Evolutionary conservation across 2,329 filamentous ascomycete genomes (phyloP).

Genomic region (Ophiocordyceps camponoti-rufipedis): DNA sequence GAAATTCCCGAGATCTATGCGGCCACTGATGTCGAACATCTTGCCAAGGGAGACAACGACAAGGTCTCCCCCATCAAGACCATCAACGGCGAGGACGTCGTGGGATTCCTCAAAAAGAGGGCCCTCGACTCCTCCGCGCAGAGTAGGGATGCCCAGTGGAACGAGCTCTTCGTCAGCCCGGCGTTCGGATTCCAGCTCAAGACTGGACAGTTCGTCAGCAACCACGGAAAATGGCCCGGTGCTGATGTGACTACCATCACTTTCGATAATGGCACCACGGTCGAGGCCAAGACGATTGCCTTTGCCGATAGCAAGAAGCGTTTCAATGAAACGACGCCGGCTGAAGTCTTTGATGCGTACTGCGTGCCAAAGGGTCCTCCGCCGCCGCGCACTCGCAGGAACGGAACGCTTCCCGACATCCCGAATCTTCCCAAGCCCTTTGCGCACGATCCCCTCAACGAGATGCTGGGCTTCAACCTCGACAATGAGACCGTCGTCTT

Average conservation of each 20-base stretch:
- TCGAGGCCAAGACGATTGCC: neutral
- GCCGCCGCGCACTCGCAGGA: neutral
- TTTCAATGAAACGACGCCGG: neutral
- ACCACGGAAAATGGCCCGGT: neutral
- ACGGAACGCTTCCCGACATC: neutral
- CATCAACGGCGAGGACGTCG: constrained; percentile 5
- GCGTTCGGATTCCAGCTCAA: neutral
- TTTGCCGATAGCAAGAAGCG: neutral
- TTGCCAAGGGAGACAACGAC: neutral
- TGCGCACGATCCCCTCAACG: constrained; percentile 6
- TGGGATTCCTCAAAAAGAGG: constrained; percentile 3
- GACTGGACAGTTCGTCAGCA: neutral
- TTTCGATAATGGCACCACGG: constrained; percentile 1
- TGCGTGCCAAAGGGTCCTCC: constrained; percentile 1
- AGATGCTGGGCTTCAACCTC: constrained; percentile 11
- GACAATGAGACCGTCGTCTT: constrained; percentile 12
- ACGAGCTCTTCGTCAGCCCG: constrained; percentile 3
- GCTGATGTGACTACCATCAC: neutral
- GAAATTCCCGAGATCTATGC: constrained; percentile 7
- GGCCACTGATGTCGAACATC: neutral
- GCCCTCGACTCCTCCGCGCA: constrained; percentile 1
- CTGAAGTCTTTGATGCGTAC: neutral
- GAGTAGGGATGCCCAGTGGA: constrained; percentile 7
- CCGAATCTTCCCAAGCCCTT: constrained; percentile 8
- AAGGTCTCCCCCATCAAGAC: constrained; percentile 3